Percentiles rank a stretch among this genome's conserved stretches.
phyloP scores from a whole-genome alignment of 176 grass and related monocot species.

The Musa schizocarpa region DNA sequence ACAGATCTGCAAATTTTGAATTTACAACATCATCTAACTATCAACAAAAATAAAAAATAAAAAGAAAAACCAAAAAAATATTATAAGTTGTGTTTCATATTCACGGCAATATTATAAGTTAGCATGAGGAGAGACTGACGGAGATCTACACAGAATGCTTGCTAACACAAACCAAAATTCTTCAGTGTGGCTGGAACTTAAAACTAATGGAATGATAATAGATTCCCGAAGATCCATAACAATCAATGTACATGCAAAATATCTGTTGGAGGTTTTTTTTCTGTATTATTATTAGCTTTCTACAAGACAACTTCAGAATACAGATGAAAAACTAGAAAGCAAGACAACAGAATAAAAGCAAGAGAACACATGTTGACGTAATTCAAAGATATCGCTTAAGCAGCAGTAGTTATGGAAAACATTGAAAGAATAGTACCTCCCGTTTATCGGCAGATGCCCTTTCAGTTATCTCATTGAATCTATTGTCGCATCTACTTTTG shows the following conservation, averaged over 20 bases:
- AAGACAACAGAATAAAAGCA: not conserved
- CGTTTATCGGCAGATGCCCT: constrained; percentile 76
- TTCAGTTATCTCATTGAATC: constrained; percentile 87
- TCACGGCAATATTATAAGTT: too few species aligned
- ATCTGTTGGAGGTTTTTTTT: not conserved
- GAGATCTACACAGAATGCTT: not conserved
- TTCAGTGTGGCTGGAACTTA: not conserved
- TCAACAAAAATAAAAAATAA: not conserved
- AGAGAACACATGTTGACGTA: not conserved
- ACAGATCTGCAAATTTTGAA: too few species aligned
- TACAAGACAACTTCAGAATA: constrained; percentile 16
- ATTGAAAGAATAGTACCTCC: constrained; percentile 50
- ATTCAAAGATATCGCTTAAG: not conserved
- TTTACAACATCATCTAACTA: not conserved
- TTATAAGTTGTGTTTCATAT: too few species aligned
- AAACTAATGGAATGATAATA: not conserved
- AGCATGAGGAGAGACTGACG: too few species aligned
- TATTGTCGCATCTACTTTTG: constrained; percentile 99
- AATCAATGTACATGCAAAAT: not conserved
- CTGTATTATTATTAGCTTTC: not conserved
- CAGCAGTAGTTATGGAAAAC: not conserved
- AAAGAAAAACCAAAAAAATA: not conserved
- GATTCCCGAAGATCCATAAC: not conserved
- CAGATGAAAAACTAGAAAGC: constrained; percentile 4
- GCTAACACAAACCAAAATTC: not conserved